These are phyloP conservation scores for Neocallimastix lanati DNA, from an alignment of 192 early-diverging fungal genomes.

Conservation along the genomic window DNA sequence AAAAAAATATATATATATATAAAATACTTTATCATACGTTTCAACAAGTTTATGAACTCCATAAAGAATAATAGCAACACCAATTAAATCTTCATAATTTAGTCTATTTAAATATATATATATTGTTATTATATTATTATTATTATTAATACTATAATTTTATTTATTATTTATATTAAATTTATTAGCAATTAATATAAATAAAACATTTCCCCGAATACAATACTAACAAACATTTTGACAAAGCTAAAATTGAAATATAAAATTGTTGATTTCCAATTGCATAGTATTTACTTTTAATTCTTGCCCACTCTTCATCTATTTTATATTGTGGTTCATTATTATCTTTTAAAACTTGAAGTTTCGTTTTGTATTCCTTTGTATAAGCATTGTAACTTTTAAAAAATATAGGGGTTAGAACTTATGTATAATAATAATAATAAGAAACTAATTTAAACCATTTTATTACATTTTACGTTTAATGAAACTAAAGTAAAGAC, in stretches of 20 bases:
- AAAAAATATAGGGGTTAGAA: too few relatives aligned
- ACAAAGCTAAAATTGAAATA: background rate
- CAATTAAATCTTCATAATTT: background rate
- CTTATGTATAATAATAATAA: too few relatives aligned
- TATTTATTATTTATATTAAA: too few relatives aligned
- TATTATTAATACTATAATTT: too few relatives aligned
- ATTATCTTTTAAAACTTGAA: background rate
- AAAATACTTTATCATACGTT: background rate
- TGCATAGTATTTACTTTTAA: background rate
- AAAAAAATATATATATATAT: background rate
- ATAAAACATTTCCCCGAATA: too few relatives aligned
- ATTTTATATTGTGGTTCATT: background rate
- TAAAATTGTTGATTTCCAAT: background rate
- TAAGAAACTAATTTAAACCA: too few relatives aligned
- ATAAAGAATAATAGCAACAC: background rate
- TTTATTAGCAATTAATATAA: too few relatives aligned
- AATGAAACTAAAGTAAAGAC: background rate
- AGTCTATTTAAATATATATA: too few relatives aligned
- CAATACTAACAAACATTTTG: background rate
- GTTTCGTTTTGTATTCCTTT: background rate
- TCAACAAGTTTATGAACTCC: background rate
- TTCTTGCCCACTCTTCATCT: background rate
- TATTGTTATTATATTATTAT: too few relatives aligned
- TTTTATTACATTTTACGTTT: background rate
- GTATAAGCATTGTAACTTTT: background rate